These are phyloP conservation scores for Trametes elegans DNA, from an alignment of 768 basidiomycete species.

Conservation along the genomic window DNA sequence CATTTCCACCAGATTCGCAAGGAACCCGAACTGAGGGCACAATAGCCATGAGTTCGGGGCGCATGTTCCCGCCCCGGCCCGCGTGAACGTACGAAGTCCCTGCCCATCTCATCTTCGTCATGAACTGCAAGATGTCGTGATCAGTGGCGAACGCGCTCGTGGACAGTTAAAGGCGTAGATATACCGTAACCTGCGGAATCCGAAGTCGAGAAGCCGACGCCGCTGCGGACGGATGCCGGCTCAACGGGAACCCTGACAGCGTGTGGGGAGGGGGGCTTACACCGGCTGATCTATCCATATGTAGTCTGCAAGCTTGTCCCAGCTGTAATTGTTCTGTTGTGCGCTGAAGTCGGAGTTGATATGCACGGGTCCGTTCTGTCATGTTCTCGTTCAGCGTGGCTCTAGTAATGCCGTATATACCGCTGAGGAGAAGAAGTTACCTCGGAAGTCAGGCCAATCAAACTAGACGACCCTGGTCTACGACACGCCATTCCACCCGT, in stretches of 20 bases:
- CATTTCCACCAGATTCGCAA: conserved; percentile 68
- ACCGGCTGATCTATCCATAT: conserved; percentile 78
- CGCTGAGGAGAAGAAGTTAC: conserved; percentile 21
- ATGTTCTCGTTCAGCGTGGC: neutral
- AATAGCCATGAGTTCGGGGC: too few species aligned
- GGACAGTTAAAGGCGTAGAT: neutral
- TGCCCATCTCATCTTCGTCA: conserved; percentile 63
- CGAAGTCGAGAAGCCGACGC: conserved; percentile 61
- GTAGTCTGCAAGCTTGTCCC: conserved; percentile 60
- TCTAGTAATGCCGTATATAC: neutral
- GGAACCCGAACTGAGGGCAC: conserved; percentile 69
- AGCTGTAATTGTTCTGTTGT: conserved; percentile 56
- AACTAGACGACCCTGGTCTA: conserved; percentile 69
- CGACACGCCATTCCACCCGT: too few species aligned
- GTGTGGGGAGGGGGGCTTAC: conserved; percentile 28
- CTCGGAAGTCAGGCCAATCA: conserved; percentile 63
- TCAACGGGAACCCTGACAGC: neutral
- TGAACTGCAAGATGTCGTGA: conserved; percentile 16
- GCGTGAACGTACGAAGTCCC: conserved; percentile 39
- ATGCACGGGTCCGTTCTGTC: conserved; percentile 69
- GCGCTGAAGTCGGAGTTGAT: conserved; percentile 45
- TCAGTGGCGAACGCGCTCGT: neutral
- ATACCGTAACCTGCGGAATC: conserved; percentile 56
- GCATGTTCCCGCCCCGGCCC: too few species aligned
- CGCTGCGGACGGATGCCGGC: conserved; percentile 33